Conservation (phyloP, 371 early-diverging fungal species). For the Mucor irregularis region DNA sequence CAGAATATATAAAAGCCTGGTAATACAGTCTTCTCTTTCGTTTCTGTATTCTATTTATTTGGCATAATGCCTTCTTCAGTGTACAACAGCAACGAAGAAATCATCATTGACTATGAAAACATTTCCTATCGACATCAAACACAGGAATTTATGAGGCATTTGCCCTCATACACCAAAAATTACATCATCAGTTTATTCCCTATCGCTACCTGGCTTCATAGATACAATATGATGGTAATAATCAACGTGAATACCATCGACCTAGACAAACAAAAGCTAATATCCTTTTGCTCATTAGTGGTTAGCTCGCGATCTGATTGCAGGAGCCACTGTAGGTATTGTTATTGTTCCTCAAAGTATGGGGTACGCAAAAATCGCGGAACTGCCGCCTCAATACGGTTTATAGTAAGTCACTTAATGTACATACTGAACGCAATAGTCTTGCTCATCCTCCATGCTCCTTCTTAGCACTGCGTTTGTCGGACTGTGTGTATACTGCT, state of each 20-base stretch:
- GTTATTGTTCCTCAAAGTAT: conserved; percentile 88
- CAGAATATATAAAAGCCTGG: background rate
- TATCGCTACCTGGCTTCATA: conserved; percentile 67
- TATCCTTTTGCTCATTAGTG: conserved; percentile 48
- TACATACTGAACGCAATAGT: background rate
- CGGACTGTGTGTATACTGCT: conserved; percentile 75
- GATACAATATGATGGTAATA: conserved; percentile 75
- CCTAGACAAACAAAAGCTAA: background rate
- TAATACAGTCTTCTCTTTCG: background rate
- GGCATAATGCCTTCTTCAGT: background rate
- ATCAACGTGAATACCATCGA: too few species aligned
- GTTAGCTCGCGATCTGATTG: conserved; percentile 84
- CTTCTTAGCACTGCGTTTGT: conserved; percentile 63
- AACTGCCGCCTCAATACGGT: conserved; percentile 82
- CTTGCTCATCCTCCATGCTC: conserved; percentile 23
- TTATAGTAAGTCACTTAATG: conserved; percentile 70
- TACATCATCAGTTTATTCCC: conserved; percentile 59
- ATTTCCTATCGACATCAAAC: conserved; percentile 23
- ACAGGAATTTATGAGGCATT: conserved; percentile 18
- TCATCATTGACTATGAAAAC: conserved; percentile 40
- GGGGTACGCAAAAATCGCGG: conserved; percentile 85
- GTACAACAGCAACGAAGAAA: conserved; percentile 2
- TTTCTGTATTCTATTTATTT: background rate
- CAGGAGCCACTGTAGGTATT: conserved; percentile 88
- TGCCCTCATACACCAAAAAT: conserved; percentile 31